Evolutionary conservation across 208 protist genomes (phyloP).

Genomic region (Trypanosoma congolense): DNA sequence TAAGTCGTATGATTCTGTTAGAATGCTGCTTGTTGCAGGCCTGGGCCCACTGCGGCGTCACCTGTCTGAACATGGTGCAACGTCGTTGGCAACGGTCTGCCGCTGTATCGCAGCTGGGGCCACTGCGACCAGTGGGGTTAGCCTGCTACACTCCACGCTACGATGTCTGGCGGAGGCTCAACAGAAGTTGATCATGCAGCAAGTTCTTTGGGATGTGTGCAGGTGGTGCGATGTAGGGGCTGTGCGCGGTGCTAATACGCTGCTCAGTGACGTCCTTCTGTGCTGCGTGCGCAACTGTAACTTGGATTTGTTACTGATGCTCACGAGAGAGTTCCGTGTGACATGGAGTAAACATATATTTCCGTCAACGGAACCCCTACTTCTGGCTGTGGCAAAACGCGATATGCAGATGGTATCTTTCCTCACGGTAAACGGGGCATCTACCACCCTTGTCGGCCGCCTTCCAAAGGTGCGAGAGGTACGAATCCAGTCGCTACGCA

Average conservation of each 20-base stretch:
- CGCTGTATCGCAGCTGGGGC: conserved; percentile 20
- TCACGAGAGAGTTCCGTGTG: conserved; percentile 37
- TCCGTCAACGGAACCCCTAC: conserved; percentile 17
- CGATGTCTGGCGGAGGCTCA: background rate
- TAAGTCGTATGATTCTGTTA: conserved; percentile 22
- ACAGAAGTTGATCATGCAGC: conserved; percentile 5
- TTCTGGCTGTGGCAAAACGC: conserved; percentile 33
- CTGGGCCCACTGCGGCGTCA: conserved; percentile 35
- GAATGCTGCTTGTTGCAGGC: conserved; percentile 38
- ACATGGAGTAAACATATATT: conserved; percentile 11
- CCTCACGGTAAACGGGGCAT: conserved; percentile 39
- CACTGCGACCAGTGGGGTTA: background rate
- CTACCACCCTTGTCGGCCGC: conserved; percentile 18
- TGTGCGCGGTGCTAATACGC: conserved; percentile 23
- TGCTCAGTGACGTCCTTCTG: conserved; percentile 39
- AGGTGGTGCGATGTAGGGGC: conserved; percentile 4
- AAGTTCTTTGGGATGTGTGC: conserved; percentile 18
- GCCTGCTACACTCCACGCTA: conserved; percentile 5
- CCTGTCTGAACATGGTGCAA: conserved; percentile 16
- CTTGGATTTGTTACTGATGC: conserved; percentile 34
- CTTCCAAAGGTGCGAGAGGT: conserved; percentile 19
- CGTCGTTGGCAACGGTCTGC: conserved; percentile 6
- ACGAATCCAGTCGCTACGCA: conserved; percentile 15
- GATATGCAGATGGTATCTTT: conserved; percentile 39
- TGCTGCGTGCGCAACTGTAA: conserved; percentile 32